Percentiles rank a stretch among this genome's conserved stretches.
These are phyloP conservation scores for Dactylonectria macrodidyma DNA, from an alignment of 2,329 filamentous ascomycete genomes.

Conservation along the genomic window DNA sequence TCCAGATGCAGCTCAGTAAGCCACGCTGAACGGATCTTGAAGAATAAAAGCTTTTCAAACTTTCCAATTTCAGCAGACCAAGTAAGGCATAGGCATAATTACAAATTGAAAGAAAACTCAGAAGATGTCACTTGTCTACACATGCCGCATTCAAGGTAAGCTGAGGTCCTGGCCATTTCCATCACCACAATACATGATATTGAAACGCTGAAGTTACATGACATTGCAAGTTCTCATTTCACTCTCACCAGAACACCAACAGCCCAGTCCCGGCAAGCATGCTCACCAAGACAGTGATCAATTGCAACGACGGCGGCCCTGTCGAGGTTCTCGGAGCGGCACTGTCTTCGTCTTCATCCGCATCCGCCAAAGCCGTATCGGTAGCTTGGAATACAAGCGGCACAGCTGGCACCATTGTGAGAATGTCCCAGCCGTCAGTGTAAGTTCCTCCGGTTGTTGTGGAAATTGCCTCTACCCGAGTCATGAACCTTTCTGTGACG, in stretches of 20 bases:
- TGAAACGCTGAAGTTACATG: no score
- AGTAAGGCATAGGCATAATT: no score
- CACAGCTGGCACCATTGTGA: conserved; percentile 29
- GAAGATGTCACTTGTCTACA: no score
- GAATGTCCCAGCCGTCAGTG: conserved; percentile 1
- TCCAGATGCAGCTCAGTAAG: no score
- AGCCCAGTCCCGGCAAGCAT: conserved; percentile 35
- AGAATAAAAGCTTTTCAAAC: no score
- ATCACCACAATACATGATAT: no score
- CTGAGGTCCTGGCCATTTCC: no score
- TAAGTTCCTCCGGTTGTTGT: not conserved
- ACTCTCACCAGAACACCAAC: conserved; percentile 33
- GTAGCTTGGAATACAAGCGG: conserved; percentile 34
- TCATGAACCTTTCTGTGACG: conserved; percentile 1
- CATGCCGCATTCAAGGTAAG: no score
- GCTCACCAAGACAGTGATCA: conserved; percentile 9
- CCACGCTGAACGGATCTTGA: no score
- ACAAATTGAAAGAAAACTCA: no score
- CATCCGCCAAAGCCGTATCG: conserved; percentile 25
- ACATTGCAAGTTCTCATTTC: no score
- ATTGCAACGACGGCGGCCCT: not conserved
- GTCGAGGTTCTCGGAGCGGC: conserved; percentile 2
- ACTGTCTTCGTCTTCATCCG: not conserved
- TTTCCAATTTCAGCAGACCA: no score
- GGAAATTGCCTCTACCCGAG: not conserved